Evolutionary conservation across 1,139 yeast species (phyloP).

Genomic region (Candida anutae): DNA sequence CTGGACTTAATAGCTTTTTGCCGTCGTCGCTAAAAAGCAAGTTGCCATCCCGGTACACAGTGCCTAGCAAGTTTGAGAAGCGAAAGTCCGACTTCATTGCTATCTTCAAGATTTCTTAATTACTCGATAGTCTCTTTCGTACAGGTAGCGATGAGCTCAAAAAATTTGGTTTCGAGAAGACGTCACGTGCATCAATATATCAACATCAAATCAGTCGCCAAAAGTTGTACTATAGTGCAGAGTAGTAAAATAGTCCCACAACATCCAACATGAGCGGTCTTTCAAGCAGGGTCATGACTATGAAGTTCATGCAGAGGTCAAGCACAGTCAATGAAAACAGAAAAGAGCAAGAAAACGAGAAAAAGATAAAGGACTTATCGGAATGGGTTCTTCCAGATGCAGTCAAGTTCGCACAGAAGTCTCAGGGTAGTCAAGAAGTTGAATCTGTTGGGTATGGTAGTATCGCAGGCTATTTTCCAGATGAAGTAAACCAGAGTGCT

Average conservation of each 20-base stretch:
- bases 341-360: slow-evolving; percentile 25
- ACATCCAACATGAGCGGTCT: slow-evolving; percentile 30
- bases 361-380: slow-evolving; percentile 45
- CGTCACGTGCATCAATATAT: not conserved
- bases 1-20: slow-evolving; percentile 75
- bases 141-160: slow-evolving; percentile 1
- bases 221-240: too few relatives aligned
- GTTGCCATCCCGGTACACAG: slow-evolving; percentile 91
- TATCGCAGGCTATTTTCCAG: slow-evolving; percentile 15
- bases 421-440: slow-evolving; percentile 15
- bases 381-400: slow-evolving; percentile 51
- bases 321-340: slow-evolving; percentile 14
- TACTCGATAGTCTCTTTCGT: too few relatives aligned
- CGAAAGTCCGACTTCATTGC: slow-evolving; percentile 41
- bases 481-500: too few relatives aligned
- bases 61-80: slow-evolving; percentile 85
- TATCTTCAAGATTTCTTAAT: too few relatives aligned
- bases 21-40: slow-evolving; percentile 86
- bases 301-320: slow-evolving; percentile 52
- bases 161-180: slow-evolving; percentile 1
- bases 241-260: not conserved
- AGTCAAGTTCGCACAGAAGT: slow-evolving; percentile 15
- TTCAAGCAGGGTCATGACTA: slow-evolving; percentile 62
- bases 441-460: slow-evolving; percentile 43
- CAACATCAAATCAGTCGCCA: not conserved